These are phyloP conservation scores for Talaromyces trachyspermus DNA, from an alignment of 495 filamentous ascomycete species.

Conservation along the genomic window DNA sequence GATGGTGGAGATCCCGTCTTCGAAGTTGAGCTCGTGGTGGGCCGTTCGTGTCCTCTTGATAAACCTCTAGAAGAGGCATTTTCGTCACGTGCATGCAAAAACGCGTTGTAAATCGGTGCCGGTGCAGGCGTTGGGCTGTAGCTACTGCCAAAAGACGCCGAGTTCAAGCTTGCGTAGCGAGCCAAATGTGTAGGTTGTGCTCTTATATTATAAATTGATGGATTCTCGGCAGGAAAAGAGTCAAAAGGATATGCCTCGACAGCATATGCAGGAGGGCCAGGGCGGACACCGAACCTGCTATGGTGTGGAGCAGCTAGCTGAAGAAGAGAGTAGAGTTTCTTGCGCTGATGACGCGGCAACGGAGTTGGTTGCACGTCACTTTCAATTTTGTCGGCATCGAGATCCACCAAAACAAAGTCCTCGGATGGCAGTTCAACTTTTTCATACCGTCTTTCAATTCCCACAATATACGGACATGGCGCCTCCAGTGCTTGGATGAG, in stretches of 20 bases:
- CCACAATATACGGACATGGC: constrained; percentile 94
- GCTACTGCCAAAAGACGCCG: constrained; percentile 68
- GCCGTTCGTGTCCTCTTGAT: constrained; percentile 59
- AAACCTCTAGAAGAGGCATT: constrained; percentile 34
- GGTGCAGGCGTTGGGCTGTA: constrained; percentile 45
- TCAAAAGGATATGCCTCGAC: constrained; percentile 88
- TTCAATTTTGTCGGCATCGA: constrained; percentile 84
- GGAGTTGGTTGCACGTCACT: constrained; percentile 63
- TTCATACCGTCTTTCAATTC: constrained; percentile 90
- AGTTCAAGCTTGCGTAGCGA: constrained; percentile 82
- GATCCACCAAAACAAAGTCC: constrained; percentile 89
- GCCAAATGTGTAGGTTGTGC: constrained; percentile 64
- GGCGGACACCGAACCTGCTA: constrained; percentile 74
- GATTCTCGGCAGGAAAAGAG: constrained; percentile 78
- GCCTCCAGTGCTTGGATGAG: constrained; percentile 86
- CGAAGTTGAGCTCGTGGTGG: constrained; percentile 70
- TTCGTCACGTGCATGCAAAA: constrained; percentile 67
- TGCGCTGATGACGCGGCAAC: constrained; percentile 80
- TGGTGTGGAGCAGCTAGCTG: constrained; percentile 89
- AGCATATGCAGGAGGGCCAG: constrained; percentile 88
- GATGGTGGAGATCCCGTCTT: constrained; percentile 73
- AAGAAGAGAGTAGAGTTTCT: constrained; percentile 81
- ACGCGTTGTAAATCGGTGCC: constrained; percentile 80
- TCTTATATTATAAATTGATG: constrained; percentile 64
- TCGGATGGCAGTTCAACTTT: constrained; percentile 89